phyloP scores from a whole-genome alignment of 2,329 filamentous ascomycete species.

The Didymella sp. region DNA sequence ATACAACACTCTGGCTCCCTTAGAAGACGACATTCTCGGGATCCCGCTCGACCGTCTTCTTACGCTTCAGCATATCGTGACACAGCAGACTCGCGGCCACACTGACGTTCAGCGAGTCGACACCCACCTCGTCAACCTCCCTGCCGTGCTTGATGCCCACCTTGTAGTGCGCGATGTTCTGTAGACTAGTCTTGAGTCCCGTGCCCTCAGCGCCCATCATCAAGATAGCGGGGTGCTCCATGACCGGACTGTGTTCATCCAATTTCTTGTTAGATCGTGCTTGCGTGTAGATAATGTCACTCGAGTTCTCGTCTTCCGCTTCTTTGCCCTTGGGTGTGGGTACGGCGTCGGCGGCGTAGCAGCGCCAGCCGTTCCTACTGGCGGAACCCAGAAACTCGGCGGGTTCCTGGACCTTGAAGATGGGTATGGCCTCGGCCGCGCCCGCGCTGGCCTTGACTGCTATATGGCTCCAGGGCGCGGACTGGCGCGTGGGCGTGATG shows the following conservation, averaged over 20 bases:
- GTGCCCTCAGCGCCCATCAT: slow-evolving; percentile 63
- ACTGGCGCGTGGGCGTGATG: slow-evolving; percentile 72
- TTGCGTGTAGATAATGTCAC: slow-evolving; percentile 35
- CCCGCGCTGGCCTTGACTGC: slow-evolving; percentile 88
- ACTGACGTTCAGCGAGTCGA: slow-evolving; percentile 94
- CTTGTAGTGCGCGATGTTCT: slow-evolving; percentile 67
- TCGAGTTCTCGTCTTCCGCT: slow-evolving; percentile 25
- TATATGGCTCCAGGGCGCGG: slow-evolving; percentile 76
- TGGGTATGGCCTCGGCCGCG: slow-evolving; percentile 78
- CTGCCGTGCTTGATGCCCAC: slow-evolving; percentile 67
- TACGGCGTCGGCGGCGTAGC: slow-evolving; percentile 72
- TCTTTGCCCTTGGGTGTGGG: slow-evolving; percentile 41
- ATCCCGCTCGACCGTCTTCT: slow-evolving; percentile 4
- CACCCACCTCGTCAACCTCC: slow-evolving; percentile 58
- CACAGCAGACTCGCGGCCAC: slow-evolving; percentile 83
- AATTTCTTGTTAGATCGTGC: slow-evolving; percentile 31
- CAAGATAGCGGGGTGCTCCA: slow-evolving; percentile 71
- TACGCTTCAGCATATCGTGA: slow-evolving; percentile 66
- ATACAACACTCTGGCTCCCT: neutral
- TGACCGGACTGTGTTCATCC: slow-evolving; percentile 38
- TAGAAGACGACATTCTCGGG: slow-evolving; percentile 15
- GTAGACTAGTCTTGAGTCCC: slow-evolving; percentile 37
- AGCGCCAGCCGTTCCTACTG: slow-evolving; percentile 75
- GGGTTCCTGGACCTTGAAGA: slow-evolving; percentile 74
- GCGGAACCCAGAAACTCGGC: slow-evolving; percentile 73